A percentile compares a stretch with the other conserved stretches of the same genome.
phyloP scores from a whole-genome alignment of 208 protist genomes.

The Leishmania gerbilli region DNA sequence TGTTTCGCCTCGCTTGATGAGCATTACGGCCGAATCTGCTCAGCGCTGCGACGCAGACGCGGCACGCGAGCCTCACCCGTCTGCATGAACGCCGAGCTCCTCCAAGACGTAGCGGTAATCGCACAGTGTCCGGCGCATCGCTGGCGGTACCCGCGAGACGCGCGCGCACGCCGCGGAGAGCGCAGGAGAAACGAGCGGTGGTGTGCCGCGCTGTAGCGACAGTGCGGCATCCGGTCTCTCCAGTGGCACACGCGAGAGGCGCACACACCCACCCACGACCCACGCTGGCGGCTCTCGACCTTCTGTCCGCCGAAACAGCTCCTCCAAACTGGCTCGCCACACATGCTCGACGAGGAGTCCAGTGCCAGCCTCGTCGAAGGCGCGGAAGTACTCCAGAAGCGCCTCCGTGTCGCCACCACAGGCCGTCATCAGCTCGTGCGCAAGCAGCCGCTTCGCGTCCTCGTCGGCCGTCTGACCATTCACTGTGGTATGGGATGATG shows the following conservation, averaged over 20 bases:
- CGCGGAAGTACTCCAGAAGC: slow-evolving; percentile 36
- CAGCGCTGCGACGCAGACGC: not conserved
- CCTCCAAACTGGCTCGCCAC: slow-evolving; percentile 38
- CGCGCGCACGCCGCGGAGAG: slow-evolving; percentile 35
- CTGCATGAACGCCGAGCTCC: slow-evolving; percentile 22
- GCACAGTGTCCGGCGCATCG: slow-evolving; percentile 34
- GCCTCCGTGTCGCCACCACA: slow-evolving; percentile 41
- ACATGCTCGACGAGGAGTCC: slow-evolving; percentile 46
- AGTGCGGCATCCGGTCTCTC: not conserved
- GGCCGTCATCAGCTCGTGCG: slow-evolving; percentile 28
- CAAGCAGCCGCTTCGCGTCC: slow-evolving; percentile 16
- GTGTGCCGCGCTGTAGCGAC: not conserved
- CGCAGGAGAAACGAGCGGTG: slow-evolving; percentile 13
- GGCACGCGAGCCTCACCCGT: too few relatives aligned
- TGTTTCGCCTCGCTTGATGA: not conserved
- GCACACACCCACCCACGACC: slow-evolving; percentile 48
- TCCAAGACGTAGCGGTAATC: slow-evolving; percentile 63
- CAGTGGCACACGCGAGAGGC: slow-evolving; percentile 43
- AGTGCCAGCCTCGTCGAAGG: slow-evolving; percentile 37
- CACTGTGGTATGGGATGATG: not conserved
- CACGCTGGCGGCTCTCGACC: slow-evolving; percentile 28
- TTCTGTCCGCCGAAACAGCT: slow-evolving; percentile 29
- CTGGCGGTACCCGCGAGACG: slow-evolving; percentile 30
- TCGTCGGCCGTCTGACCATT: not conserved
- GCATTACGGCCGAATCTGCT: not conserved